Evolutionary conservation across 2,329 filamentous ascomycete genomes (phyloP), one percentile per base, ranked within the genome.

Genomic region (Exophiala sideris): DNA sequence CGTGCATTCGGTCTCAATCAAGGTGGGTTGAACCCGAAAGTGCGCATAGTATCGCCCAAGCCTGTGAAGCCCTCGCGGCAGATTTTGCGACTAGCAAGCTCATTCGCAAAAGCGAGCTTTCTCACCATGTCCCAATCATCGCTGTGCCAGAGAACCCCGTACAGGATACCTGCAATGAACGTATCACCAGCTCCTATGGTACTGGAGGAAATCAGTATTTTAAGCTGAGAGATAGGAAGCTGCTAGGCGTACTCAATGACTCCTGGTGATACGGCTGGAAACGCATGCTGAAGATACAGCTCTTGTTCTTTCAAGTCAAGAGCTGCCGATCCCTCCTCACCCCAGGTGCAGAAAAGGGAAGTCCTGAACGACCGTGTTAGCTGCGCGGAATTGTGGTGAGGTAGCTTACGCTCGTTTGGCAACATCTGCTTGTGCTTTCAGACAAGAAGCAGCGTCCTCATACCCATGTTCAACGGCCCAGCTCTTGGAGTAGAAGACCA

Each of bases 141-240:
- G 40, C 65, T 61, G 58, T 76, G 77, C 65, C 75, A 79, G 52
- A 79, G 70, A 57, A 88, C 68, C 34, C 75, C 78, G 69, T 84
- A 88, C 45, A 90, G 71, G 68, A 87, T 82, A 55, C 85, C 86
- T 33, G 86, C 87, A 59, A 87, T 81, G 64, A 90, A 90, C 0
- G 87, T 89, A 65, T 90, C 87, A 61, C 87, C 87, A 40, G 87
- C 87, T 50, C 87, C 87, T 57, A 89, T 79, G 5, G 85, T 79
- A 67, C 46, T 49, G 29, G 9, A 12, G 8, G 6, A 24, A 2
- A 11, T 45, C 42, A 45, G 42, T 5, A 14, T 24, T 14, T 3
- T 12, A 14, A 12, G 8, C 5, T 42, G 5, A 20, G 11, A 34
- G 18, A 21, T 57, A 56, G 50, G 52, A 48, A 52, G 47, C 29